A percentile compares a stretch with the other conserved stretches of the same genome.
phyloP scores from a whole-genome alignment of 2,329 filamentous ascomycete genomes.

The Emergomyces pasteurianus region DNA sequence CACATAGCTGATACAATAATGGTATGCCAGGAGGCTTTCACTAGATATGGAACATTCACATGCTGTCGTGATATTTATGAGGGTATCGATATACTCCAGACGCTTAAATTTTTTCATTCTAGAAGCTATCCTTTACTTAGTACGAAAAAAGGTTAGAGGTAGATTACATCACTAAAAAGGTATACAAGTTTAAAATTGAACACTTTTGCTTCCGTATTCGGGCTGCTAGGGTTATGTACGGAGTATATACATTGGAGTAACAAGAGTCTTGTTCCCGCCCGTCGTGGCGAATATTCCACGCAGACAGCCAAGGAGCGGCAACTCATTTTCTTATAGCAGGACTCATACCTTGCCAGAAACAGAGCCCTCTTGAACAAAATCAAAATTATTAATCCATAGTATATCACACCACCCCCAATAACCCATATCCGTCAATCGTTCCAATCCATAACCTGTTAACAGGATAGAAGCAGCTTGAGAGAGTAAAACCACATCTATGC shows the following conservation, averaged over 20 bases:
- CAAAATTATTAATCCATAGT: not conserved
- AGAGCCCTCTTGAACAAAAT: not conserved
- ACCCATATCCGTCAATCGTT: not conserved
- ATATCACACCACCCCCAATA: not conserved
- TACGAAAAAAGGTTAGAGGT: not conserved
- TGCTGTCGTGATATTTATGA: not conserved
- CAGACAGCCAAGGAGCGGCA: not conserved
- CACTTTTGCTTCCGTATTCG: not conserved
- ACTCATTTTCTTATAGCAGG: not conserved
- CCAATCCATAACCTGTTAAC: not conserved
- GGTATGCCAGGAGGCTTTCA: not conserved
- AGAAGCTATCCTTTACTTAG: not conserved
- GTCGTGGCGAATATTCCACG: not conserved
- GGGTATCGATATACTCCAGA: not conserved
- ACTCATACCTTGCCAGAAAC: not conserved
- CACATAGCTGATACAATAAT: not conserved
- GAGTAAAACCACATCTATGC: conserved; percentile 27
- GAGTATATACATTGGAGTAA: not conserved
- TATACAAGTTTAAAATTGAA: not conserved
- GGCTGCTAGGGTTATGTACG: not conserved
- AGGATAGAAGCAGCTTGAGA: not conserved
- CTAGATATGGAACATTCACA: not conserved
- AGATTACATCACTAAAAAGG: not conserved
- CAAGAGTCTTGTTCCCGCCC: not conserved
- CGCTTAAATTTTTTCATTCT: not conserved